Conservation (phyloP, 345 rosid species). For the Adansonia digitata region DNA sequence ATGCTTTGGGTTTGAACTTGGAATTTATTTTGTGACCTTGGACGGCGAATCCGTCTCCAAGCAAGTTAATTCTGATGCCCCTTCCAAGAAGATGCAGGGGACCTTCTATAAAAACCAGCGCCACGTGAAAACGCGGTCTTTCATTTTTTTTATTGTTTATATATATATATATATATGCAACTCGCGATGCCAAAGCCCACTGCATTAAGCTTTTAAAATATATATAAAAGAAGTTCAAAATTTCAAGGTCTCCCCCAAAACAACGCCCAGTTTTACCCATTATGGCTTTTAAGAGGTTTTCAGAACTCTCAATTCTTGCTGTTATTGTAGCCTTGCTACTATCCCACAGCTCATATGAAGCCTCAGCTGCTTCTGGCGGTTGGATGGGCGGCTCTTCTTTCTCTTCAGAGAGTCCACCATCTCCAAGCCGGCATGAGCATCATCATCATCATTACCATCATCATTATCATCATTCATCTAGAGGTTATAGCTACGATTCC, state of each 20-base stretch:
- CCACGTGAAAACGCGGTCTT: background rate
- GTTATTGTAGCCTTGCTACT: background rate
- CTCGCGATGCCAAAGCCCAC: background rate
- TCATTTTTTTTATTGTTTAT: background rate
- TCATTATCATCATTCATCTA: background rate
- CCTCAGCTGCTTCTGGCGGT: constrained; percentile 5
- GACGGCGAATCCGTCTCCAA: too few species aligned
- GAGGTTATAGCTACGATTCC: background rate
- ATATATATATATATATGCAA: background rate
- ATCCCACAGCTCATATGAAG: background rate
- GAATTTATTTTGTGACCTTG: too few species aligned
- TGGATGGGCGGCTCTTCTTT: constrained; percentile 13
- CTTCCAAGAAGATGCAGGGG: background rate
- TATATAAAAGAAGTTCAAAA: background rate
- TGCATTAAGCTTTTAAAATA: background rate
- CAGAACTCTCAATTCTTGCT: background rate
- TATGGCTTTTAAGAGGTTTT: background rate
- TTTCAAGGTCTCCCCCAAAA: background rate
- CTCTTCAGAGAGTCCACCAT: background rate
- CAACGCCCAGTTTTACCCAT: background rate
- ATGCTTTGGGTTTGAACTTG: too few species aligned
- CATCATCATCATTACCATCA: background rate
- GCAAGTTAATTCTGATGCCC: too few species aligned
- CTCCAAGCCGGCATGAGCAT: background rate
- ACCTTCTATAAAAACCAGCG: too few species aligned